Base-by-base conservation (phyloP, 1,139 yeast genomes). In the Wickerhamomyces sp. region DNA sequence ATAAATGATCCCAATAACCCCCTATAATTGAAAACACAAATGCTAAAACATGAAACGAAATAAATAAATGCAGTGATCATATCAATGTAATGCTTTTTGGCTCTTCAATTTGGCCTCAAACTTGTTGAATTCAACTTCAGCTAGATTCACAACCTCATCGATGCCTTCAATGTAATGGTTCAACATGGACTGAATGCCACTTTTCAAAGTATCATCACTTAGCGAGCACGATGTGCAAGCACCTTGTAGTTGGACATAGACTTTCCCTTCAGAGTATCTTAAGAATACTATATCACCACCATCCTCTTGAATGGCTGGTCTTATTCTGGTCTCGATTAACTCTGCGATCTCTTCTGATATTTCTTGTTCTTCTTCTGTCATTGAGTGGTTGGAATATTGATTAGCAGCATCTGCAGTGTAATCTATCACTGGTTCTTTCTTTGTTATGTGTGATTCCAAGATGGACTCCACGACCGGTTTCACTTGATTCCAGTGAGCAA, bases 251-350 rank as follows among this genome's bases (percentile, higher is more conserved):
- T 74, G 77, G 47, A 84, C 72, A 49, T 70, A 77, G 3, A 84
- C 92, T 5, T 78, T 79, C 3, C 94, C 94, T 9, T 74, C 66
- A 32, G 70, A 71, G 56, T 81, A 83, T 13, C 72, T 73, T 22
- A 82, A 78, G 59, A 81, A 84, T 49, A 82, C 85, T 42, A 84
- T 81, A 57, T 84, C 94, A 24, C 94, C 94, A 41, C 94, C 94
- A 58, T 84, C 94, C 46, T 84, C 94, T 60, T 81, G 85, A 44
- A 84, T 82, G 0, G 97, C 97, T 1, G 99, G 98, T 54, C 97
- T 77, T 44, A 92, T 89, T 56, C 97, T 76, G 5, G 99, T 92
- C 54, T 87, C 92, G 41, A 92, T 84, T 37, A 92, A 72, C 62
- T 92, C 99, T 54, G 89, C 88, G 55, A 92, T 88, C 83, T 92